Evolutionary conservation across 225 moss, liverwort and hornwort species (phyloP).

Genomic region (Ulota crispa): DNA sequence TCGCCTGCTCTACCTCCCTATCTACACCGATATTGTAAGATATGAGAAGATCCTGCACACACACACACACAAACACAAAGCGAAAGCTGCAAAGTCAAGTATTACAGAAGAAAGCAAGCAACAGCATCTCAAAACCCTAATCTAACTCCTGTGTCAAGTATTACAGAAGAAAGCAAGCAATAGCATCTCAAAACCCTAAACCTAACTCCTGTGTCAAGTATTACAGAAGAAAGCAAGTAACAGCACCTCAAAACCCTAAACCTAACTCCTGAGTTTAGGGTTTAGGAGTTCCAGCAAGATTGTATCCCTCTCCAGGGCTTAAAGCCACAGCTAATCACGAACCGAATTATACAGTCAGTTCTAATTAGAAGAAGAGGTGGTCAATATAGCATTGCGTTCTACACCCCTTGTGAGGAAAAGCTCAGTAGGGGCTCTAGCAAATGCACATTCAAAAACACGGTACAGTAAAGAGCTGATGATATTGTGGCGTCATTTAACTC

Average conservation of each 20-base stretch:
- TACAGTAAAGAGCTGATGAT: background rate
- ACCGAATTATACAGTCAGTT: background rate
- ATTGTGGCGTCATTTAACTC: conserved; percentile 43
- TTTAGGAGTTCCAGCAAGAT: background rate
- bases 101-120: no score
- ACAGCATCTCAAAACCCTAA: background rate
- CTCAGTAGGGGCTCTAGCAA: conserved; percentile 64
- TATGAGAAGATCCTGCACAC: conserved; percentile 71
- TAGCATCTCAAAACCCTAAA: background rate
- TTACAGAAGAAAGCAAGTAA: no score
- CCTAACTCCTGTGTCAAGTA: background rate
- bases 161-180: no score
- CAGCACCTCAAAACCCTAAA: background rate
- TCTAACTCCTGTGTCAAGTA: background rate
- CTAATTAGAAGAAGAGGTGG: conserved; percentile 15
- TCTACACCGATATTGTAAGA: conserved; percentile 90
- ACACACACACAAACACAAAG: background rate
- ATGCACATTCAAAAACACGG: conserved; percentile 2
- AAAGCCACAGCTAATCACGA: conserved; percentile 15
- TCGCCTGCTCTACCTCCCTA: conserved; percentile 60
- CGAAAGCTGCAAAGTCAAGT: background rate
- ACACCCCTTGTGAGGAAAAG: conserved; percentile 49
- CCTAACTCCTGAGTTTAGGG: background rate
- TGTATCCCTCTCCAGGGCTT: conserved; percentile 33
- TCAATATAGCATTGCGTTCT: conserved; percentile 57